Evolutionary conservation across 2,329 filamentous ascomycete genomes (phyloP).

Genomic region (Metarhizium guizhouense): DNA sequence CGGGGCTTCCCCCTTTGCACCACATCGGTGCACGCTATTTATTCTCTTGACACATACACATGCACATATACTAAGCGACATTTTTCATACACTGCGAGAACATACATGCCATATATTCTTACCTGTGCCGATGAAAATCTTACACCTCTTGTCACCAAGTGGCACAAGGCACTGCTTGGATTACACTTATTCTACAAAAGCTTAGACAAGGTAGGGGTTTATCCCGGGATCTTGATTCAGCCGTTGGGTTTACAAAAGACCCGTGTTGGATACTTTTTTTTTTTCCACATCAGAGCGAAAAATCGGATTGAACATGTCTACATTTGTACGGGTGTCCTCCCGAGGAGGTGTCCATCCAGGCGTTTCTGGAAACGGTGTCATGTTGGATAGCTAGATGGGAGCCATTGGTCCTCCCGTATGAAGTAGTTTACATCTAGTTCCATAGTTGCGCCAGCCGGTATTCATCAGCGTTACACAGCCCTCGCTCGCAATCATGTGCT

Average conservation of each 20-base stretch:
- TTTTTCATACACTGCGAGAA: neutral
- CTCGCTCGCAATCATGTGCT: too few species aligned
- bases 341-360: neutral
- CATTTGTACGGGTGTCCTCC: neutral
- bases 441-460: too few species aligned
- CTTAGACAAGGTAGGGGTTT: too few species aligned
- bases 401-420: neutral
- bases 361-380: neutral
- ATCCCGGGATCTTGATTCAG: neutral
- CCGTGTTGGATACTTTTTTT: neutral
- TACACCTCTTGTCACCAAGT: neutral
- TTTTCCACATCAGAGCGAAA: neutral
- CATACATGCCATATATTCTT: conserved; percentile 2
- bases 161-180: neutral
- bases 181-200: neutral
- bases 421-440: too few species aligned
- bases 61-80: neutral
- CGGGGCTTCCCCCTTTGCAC: neutral
- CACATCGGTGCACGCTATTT: neutral
- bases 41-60: neutral
- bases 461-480: too few species aligned
- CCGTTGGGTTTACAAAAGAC: neutral
- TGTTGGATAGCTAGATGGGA: neutral
- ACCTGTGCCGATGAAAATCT: neutral
- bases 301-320: neutral